phyloP scores from a whole-genome alignment of 129 eudicot species.

The Logfia minima region DNA sequence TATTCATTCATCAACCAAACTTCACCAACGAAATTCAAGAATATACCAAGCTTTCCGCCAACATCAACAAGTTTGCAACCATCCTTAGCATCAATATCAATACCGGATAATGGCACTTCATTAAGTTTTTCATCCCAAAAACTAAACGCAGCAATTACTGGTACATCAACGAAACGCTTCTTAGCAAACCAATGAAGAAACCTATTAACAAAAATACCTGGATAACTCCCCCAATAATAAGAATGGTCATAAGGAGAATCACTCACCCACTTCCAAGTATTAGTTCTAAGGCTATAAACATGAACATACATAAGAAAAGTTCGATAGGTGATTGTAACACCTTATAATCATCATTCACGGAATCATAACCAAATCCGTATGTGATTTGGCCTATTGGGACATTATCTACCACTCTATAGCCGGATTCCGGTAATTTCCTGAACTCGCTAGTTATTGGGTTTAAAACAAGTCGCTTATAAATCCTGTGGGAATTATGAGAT shows the following conservation, averaged over 20 bases:
- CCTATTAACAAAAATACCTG: conserved; percentile 52
- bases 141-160: background rate
- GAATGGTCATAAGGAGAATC: conserved; percentile 51
- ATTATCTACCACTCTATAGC: background rate
- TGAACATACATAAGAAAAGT: conserved; percentile 18
- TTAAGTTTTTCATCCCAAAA: background rate
- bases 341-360: conserved; percentile 43
- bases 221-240: conserved; percentile 17
- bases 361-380: conserved; percentile 54
- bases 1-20: conserved; percentile 2
- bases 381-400: too few relatives aligned
- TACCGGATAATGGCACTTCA: background rate
- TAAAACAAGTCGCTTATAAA: conserved; percentile 8
- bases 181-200: conserved; percentile 50
- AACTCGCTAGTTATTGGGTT: conserved; percentile 47
- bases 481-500: background rate
- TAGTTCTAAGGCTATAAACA: conserved; percentile 42
- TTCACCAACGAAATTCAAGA: background rate
- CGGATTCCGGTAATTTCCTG: conserved; percentile 24
- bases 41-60: background rate
- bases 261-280: conserved; percentile 48
- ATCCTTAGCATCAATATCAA: too few relatives aligned
- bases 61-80: background rate
- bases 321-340: conserved; percentile 30
- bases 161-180: background rate